A percentile compares a stretch with the other conserved stretches of the same genome.
Evolutionary conservation across 371 early-diverging fungal species (phyloP).

Genomic region (Chytridium lagenaria): DNA sequence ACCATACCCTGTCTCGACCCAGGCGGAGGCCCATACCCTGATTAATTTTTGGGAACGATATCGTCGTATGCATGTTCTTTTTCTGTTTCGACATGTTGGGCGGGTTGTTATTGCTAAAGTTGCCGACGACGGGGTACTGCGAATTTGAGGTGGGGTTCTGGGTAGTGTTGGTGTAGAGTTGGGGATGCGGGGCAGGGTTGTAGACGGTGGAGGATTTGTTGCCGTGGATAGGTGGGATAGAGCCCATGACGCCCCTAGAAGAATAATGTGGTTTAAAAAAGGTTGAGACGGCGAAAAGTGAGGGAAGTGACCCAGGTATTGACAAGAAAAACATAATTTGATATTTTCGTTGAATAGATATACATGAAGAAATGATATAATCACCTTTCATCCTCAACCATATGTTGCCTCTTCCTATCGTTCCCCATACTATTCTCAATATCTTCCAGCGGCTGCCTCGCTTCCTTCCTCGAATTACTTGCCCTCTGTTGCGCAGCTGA

Average conservation of each 20-base stretch:
- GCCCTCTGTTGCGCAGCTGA: neutral
- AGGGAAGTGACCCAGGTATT: neutral
- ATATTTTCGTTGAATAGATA: neutral
- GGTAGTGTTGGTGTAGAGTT: too few species aligned
- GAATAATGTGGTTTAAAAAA: too few species aligned
- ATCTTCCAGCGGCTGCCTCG: conserved; percentile 10
- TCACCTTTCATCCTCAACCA: conserved; percentile 13
- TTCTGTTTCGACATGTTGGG: neutral
- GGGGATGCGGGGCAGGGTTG: too few species aligned
- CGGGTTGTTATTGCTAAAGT: neutral
- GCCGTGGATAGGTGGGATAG: neutral
- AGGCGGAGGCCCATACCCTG: conserved; percentile 2
- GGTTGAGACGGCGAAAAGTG: too few species aligned
- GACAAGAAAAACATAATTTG: neutral
- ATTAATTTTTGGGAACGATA: conserved; percentile 5
- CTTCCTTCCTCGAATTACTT: conserved; percentile 9
- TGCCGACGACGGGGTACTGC: neutral
- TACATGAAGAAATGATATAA: neutral
- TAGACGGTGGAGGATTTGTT: neutral
- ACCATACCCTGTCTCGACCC: conserved; percentile 6
- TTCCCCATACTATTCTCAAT: conserved; percentile 4
- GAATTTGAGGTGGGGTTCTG: too few species aligned
- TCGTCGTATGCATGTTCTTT: neutral
- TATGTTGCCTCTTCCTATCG: conserved; percentile 17
- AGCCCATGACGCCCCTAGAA: neutral